Evolutionary conservation across 1,284 basidiomycete genomes (phyloP).

Genomic region (Leccinum solheimii): DNA sequence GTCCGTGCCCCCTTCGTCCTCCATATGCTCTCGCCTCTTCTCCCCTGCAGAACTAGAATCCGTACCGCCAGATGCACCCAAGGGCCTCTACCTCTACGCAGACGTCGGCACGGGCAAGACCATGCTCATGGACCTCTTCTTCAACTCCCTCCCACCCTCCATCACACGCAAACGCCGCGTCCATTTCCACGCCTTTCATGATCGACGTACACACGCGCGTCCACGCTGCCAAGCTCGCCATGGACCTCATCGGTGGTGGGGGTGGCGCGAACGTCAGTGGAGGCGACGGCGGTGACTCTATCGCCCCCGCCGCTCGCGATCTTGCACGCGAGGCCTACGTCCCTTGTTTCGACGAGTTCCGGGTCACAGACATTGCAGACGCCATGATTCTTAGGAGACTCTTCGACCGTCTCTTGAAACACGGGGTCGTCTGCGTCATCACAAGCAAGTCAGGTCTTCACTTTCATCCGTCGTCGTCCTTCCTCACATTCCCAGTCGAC

Average conservation of each 20-base stretch:
- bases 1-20: slow-evolving; percentile 6
- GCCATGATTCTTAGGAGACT: slow-evolving; percentile 96
- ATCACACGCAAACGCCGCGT: slow-evolving; percentile 82
- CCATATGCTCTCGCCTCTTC: slow-evolving; percentile 61
- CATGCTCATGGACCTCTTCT: slow-evolving; percentile 99
- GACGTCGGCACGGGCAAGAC: slow-evolving; percentile 97
- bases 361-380: slow-evolving; percentile 98
- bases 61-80: slow-evolving; percentile 62
- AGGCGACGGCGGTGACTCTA: slow-evolving; percentile 73
- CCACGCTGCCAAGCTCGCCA: slow-evolving; percentile 73
- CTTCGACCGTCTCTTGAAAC: slow-evolving; percentile 81
- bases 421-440: slow-evolving; percentile 93
- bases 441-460: slow-evolving; percentile 83
- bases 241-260: slow-evolving; percentile 48
- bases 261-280: slow-evolving; percentile 30
- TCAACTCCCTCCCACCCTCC: slow-evolving; percentile 80
- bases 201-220: slow-evolving; percentile 95
- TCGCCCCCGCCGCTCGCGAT: slow-evolving; percentile 86
- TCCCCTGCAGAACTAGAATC: slow-evolving; percentile 43
- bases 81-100: slow-evolving; percentile 95
- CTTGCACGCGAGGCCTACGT: slow-evolving; percentile 85
- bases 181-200: slow-evolving; percentile 98
- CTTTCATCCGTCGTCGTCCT: background rate
- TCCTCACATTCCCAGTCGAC: slow-evolving; percentile 62
- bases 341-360: slow-evolving; percentile 98